phyloP scores from a whole-genome alignment of 1,139 yeast species.

The Wickerhamomyces sp. region DNA sequence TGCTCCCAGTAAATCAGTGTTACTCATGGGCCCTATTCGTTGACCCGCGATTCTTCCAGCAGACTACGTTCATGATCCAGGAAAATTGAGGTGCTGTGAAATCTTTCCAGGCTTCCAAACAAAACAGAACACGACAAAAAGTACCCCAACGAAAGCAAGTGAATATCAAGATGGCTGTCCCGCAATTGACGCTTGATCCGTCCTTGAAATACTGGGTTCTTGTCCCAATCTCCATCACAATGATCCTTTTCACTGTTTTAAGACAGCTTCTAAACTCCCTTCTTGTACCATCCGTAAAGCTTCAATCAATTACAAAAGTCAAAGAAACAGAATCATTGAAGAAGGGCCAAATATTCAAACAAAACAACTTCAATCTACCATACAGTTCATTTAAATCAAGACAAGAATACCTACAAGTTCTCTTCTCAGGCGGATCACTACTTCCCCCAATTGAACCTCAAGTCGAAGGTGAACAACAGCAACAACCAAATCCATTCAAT shows the following conservation, averaged over 20 bases:
- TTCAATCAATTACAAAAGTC: constrained; percentile 44
- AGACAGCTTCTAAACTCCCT: constrained; percentile 65
- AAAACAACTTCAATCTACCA: constrained; percentile 43
- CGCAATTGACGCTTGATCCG: constrained; percentile 70
- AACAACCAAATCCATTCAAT: constrained; percentile 55
- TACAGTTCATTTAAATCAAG: constrained; percentile 44
- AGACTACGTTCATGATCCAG: not conserved
- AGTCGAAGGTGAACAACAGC: constrained; percentile 34
- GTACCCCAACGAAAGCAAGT: not conserved
- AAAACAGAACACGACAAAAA: not conserved
- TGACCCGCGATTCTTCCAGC: not conserved
- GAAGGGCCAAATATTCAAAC: constrained; percentile 50
- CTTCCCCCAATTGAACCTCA: constrained; percentile 31
- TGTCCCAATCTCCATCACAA: constrained; percentile 81
- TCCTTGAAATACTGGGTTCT: constrained; percentile 85
- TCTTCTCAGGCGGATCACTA: constrained; percentile 48
- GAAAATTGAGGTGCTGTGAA: not conserved
- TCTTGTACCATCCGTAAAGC: constrained; percentile 53
- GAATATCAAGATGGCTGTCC: constrained; percentile 23
- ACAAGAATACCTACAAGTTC: constrained; percentile 38
- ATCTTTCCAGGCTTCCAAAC: too few species aligned
- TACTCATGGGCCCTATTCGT: too few species aligned
- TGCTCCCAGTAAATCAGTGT: too few species aligned
- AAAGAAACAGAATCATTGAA: constrained; percentile 57
- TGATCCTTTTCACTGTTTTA: constrained; percentile 85